Conservation (phyloP, 805 yeast species). For the Pichia sporocuriosa region DNA sequence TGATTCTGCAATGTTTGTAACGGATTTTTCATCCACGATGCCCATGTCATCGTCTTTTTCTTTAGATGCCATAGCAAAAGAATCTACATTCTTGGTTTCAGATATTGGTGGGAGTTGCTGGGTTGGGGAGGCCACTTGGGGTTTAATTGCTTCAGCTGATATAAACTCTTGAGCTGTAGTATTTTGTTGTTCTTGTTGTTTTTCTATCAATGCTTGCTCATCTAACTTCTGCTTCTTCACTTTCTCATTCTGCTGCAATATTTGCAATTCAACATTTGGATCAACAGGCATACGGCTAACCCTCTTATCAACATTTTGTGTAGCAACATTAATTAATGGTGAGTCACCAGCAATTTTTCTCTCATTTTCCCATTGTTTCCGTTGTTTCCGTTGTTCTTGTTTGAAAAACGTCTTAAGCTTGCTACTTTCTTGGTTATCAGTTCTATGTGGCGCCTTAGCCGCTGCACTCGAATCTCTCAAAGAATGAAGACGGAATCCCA, state of each 20-base stretch:
- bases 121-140: too few species aligned
- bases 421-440: slow-evolving; percentile 4
- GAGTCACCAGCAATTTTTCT: slow-evolving; percentile 18
- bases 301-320: slow-evolving; percentile 14
- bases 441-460: slow-evolving; percentile 9
- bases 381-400: slow-evolving; percentile 21
- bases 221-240: background rate
- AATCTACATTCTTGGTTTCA: too few species aligned
- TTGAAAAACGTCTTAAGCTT: slow-evolving; percentile 18
- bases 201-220: background rate
- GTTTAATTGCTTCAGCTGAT: too few species aligned
- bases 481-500: slow-evolving; percentile 27
- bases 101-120: too few species aligned
- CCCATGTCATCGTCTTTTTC: too few species aligned
- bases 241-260: slow-evolving; percentile 1
- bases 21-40: too few species aligned
- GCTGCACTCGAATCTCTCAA: slow-evolving; percentile 19
- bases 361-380: slow-evolving; percentile 20
- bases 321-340: background rate
- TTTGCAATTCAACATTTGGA: slow-evolving; percentile 7
- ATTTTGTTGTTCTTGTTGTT: background rate
- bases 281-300: slow-evolving; percentile 9
- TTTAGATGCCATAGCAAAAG: too few species aligned
- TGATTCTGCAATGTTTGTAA: background rate
- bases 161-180: background rate